Percentiles rank a stretch among this genome's conserved stretches.
phyloP scores from a whole-genome alignment of 495 filamentous ascomycete species.

The Neurospora sp. region DNA sequence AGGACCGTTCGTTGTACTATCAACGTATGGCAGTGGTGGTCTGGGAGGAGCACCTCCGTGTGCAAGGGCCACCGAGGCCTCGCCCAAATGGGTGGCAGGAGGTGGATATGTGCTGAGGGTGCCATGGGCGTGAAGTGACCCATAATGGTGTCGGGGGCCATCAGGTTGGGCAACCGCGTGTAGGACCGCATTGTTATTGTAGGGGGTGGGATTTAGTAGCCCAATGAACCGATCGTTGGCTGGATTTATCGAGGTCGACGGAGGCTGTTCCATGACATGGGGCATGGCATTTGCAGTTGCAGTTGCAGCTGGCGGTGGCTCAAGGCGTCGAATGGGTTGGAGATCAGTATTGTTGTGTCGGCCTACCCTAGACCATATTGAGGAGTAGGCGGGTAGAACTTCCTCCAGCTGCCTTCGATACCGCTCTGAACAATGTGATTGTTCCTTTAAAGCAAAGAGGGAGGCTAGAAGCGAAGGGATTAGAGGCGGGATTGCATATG shows the following conservation, averaged over 20 bases:
- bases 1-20: not conserved
- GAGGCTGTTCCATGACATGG: not conserved
- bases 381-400: constrained; percentile 2
- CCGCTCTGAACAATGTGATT: not conserved
- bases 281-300: not conserved
- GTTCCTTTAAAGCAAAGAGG: constrained; percentile 3
- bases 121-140: not conserved
- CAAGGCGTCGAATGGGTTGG: not conserved
- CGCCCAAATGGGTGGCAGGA: not conserved
- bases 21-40: not conserved
- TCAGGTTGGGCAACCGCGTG: not conserved
- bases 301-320: not conserved
- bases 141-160: not conserved
- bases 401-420: not conserved
- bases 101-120: not conserved
- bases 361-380: not conserved
- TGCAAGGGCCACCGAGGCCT: not conserved
- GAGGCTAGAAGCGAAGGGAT: constrained; percentile 7
- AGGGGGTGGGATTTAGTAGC: not conserved
- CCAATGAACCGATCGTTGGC: not conserved
- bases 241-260: not conserved
- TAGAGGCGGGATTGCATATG: constrained; percentile 11
- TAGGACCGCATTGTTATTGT: not conserved
- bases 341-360: not conserved
- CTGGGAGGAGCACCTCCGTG: not conserved